Evolutionary conservation across 1,284 basidiomycete genomes (phyloP), one percentile per base, ranked within the genome.

Genomic region (Tilletia caries): DNA sequence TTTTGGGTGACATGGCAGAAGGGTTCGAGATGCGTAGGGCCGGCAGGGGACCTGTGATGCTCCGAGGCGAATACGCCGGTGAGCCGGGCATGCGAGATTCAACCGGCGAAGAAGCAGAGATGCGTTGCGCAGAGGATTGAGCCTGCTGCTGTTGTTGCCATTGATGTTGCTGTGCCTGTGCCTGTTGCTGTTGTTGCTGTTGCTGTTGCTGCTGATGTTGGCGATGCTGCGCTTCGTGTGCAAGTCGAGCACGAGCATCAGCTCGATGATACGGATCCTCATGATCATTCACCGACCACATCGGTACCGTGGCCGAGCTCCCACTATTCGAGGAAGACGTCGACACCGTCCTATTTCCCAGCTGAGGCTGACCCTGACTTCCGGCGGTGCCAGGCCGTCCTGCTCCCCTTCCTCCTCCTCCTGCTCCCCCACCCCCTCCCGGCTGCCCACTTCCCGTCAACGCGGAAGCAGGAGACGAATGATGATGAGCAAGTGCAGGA

Each of bases 401-500:
- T 15, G 10, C 37, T 41, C 37, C 37, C 15, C 37, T 15, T 15
- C 15, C 10, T n/a, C n/a, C n/a, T n/a, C n/a, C n/a, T n/a, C n/a
- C n/a, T n/a, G n/a, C n/a, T n/a, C n/a, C 37, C 37, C 37, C 37
- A 10, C 37, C 37, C 15, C 37, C 37, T 15, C 15, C 10, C 37
- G 37, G 15, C 37, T 6, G 15, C 37, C 10, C 8, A 6, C 37
- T 15, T 15, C 10, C 15, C 37, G 37, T 41, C 37, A 41, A 34
- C 23, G 66, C 15, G 23, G 68, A 43, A 6, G 71, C 69, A 6
- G 66, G 65, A 23, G 67, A 69, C 20, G 68, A 69, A 23, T 69
- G 70, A 15, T 67, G 67, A 23, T 76, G 74, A 44, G 37, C 10
- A 41, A 15, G 10, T 15, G 52, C 13, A 66, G 68, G 54, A 23